Conservation (phyloP, 2,329 filamentous ascomycete genomes). For the Penicillium sp. region DNA sequence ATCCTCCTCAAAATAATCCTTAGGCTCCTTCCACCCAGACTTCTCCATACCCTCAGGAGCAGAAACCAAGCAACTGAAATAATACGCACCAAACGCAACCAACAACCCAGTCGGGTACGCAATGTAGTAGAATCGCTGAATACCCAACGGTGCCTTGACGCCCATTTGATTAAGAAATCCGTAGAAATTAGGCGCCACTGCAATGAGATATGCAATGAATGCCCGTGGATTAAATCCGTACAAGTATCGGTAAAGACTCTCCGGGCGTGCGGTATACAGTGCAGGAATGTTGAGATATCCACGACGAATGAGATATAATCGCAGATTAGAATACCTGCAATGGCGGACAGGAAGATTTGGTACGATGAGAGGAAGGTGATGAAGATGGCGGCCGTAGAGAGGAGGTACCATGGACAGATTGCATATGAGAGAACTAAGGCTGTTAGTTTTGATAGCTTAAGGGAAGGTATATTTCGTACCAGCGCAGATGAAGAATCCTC, state of each 20-base stretch:
- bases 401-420: slow-evolving; percentile 39
- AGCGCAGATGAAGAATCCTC: slow-evolving; percentile 42
- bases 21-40: slow-evolving; percentile 36
- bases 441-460: neutral
- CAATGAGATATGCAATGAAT: slow-evolving; percentile 32
- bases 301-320: slow-evolving; percentile 45
- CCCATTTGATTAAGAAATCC: slow-evolving; percentile 46
- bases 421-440: neutral
- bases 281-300: slow-evolving; percentile 39
- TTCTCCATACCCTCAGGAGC: slow-evolving; percentile 7
- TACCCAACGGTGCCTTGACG: slow-evolving; percentile 32
- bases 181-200: slow-evolving; percentile 38
- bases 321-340: slow-evolving; percentile 44
- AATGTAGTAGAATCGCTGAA: slow-evolving; percentile 54
- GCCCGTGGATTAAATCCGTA: slow-evolving; percentile 39
- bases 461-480: neutral
- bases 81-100: slow-evolving; percentile 20
- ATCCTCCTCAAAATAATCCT: slow-evolving; percentile 35
- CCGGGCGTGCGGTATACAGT: slow-evolving; percentile 31
- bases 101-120: slow-evolving; percentile 55
- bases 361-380: slow-evolving; percentile 45
- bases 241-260: slow-evolving; percentile 34
- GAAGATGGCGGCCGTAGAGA: slow-evolving; percentile 37
- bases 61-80: slow-evolving; percentile 5
- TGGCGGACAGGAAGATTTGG: slow-evolving; percentile 40